Base-by-base conservation (phyloP, 2,329 filamentous ascomycete genomes). In the Epichloe scottii region DNA sequence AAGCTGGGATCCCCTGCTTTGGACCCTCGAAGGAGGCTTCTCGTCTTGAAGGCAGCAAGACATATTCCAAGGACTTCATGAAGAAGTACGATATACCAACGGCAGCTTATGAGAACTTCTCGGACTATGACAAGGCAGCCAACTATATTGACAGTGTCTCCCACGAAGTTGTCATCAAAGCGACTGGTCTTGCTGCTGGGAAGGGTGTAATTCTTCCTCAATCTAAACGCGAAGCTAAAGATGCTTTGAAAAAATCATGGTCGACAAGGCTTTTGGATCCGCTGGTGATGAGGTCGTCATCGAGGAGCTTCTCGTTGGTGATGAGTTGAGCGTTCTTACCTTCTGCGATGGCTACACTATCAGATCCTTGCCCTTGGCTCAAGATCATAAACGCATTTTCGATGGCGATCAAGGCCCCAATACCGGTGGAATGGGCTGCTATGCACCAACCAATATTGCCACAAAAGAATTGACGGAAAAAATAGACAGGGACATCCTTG, bases 41-140 rank as follows among this genome's bases (percentile, higher is more conserved):
- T 17, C 79, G 80, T 43, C 88, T 98, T 78, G 93, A 98, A 70
- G 93, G 93, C 54, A 94, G 87, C 71, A 98, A 98, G 75, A 87
- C 91, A 11, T 97, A 94, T 68, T 89, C 87, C 55, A 98, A 98
- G 67, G 90, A 97, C 68, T 97, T 97, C 65, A 98, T 97, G 93
- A 84, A 86, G 68, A 82, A 84, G 57, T 82, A 95, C 70, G 78
- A 78, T 61, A 95, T 98, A 60, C 90, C 91, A 38, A 97, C 93
- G 1, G 93, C 93, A 15, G 81, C 79, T 39, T 97, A 95, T 71
- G 81, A 85, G 67, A 96, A 94, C 72, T 96, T 97, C 64, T 81
- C 76, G 66, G 77, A 87, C 60, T 90, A 86, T 67, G 78, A 84
- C 51, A 72, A 79, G 45, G 89, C 89, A 14, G 73, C 75, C 57